phyloP scores from a whole-genome alignment of 75 land plant species.

The Cunninghamia lanceolata region DNA sequence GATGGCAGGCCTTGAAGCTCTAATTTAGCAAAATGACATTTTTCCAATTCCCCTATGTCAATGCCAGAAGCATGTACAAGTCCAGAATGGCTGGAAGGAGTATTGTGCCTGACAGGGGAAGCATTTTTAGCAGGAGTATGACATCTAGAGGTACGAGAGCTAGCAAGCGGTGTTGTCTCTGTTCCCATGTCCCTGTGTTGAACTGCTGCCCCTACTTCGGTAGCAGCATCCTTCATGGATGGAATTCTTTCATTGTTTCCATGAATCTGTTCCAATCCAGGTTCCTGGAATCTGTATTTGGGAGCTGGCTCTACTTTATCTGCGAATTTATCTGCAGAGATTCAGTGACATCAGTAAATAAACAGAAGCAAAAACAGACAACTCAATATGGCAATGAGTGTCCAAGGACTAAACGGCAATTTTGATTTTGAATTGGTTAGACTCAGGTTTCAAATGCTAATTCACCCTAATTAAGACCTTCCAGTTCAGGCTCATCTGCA shows the following conservation, averaged over 20 bases:
- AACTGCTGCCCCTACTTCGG: conserved; percentile 26
- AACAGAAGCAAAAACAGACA: background rate
- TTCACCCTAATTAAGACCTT: background rate
- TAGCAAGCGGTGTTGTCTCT: conserved; percentile 80
- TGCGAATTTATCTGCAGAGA: conserved; percentile 57
- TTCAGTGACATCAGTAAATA: background rate
- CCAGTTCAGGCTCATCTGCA: background rate
- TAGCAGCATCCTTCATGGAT: conserved; percentile 35
- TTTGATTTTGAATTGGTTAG: background rate
- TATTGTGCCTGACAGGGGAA: conserved; percentile 71
- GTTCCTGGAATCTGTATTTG: conserved; percentile 27
- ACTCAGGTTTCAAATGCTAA: background rate
- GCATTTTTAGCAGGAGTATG: conserved; percentile 49
- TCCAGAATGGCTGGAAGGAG: conserved; percentile 55
- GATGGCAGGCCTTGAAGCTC: conserved; percentile 28
- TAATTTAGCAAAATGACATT: conserved; percentile 70
- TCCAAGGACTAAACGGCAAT: background rate
- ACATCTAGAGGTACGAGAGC: conserved; percentile 61
- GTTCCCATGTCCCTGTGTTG: conserved; percentile 76
- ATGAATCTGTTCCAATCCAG: conserved; percentile 39
- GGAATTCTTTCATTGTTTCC: conserved; percentile 20
- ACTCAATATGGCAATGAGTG: background rate
- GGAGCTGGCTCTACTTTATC: conserved; percentile 40
- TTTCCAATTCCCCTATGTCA: conserved; percentile 59
- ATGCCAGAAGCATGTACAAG: conserved; percentile 33